These are phyloP conservation scores for Lasiosphaeris hirsuta DNA, from an alignment of 495 filamentous ascomycete genomes.

Conservation along the genomic window DNA sequence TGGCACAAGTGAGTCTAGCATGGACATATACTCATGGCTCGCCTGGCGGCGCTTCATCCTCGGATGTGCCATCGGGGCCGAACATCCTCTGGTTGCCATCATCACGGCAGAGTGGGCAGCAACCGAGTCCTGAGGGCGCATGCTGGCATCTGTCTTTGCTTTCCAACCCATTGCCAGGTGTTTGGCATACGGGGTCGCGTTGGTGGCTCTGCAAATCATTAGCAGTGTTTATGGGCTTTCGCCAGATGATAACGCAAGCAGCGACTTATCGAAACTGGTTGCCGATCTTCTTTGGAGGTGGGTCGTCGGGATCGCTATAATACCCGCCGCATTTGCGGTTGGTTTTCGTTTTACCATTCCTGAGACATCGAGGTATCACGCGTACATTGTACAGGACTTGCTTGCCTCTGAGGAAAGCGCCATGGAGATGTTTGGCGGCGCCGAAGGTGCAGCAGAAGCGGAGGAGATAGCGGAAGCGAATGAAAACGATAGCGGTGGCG, in stretches of 20 bases:
- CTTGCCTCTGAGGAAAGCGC: constrained; percentile 17
- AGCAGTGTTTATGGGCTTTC: constrained; percentile 2
- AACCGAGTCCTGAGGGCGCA: constrained; percentile 50
- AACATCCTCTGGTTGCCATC: constrained; percentile 40
- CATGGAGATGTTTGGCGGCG: too few species aligned
- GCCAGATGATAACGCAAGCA: constrained; percentile 47
- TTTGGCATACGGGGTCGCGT: constrained; percentile 35
- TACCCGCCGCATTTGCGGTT: constrained; percentile 59
- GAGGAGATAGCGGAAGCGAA: neutral
- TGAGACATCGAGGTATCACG: constrained; percentile 66
- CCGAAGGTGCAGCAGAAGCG: neutral
- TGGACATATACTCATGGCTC: constrained; percentile 52
- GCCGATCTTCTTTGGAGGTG: constrained; percentile 66
- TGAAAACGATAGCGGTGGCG: constrained; percentile 27
- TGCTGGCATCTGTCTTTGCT: constrained; percentile 61
- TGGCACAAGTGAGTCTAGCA: too few species aligned
- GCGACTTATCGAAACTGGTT: constrained; percentile 39
- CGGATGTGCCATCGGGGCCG: constrained; percentile 44
- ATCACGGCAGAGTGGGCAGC: constrained; percentile 62
- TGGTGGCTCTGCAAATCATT: constrained; percentile 33
- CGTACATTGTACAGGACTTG: constrained; percentile 56
- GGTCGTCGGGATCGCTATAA: constrained; percentile 60
- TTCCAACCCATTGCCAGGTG: constrained; percentile 62
- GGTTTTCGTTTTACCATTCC: constrained; percentile 67
- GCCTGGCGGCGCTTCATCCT: constrained; percentile 55